Conservation (phyloP, 139 green algal genomes). For the Deuterostichococcus epilithicus region DNA sequence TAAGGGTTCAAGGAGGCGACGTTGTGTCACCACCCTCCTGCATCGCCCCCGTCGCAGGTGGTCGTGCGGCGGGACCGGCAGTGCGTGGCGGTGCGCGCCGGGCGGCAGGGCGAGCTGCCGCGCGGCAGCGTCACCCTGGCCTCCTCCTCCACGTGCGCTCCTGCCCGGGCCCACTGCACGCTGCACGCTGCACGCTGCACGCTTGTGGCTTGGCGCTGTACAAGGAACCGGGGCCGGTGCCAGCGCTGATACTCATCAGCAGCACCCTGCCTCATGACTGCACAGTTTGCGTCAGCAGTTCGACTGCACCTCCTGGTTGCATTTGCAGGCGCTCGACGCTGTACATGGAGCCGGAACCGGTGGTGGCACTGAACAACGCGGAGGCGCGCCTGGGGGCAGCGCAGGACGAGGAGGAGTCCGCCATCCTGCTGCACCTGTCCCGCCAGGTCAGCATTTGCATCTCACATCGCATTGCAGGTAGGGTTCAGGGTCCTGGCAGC, state of each 20-base stretch:
- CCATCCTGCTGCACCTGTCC: slow-evolving; percentile 50
- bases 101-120: slow-evolving; percentile 61
- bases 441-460: slow-evolving; percentile 15
- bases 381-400: slow-evolving; percentile 54
- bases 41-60: slow-evolving; percentile 24
- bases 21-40: not conserved
- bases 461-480: not conserved
- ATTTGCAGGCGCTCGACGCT: slow-evolving; percentile 56
- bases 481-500: not conserved
- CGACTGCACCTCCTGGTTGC: not conserved
- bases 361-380: slow-evolving; percentile 77
- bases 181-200: not conserved
- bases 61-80: slow-evolving; percentile 41
- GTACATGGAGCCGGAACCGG: slow-evolving; percentile 78
- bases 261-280: too few relatives aligned
- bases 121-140: slow-evolving; percentile 60
- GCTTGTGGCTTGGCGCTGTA: too few relatives aligned
- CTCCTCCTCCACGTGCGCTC: slow-evolving; percentile 13
- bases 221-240: too few relatives aligned
- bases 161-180: too few relatives aligned
- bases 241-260: too few relatives aligned
- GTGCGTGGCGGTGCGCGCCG: slow-evolving; percentile 49
- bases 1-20: too few relatives aligned
- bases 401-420: slow-evolving; percentile 54
- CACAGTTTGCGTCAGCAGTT: too few relatives aligned